These are phyloP conservation scores for Lathyrus oleraceus DNA, from an alignment of 306 rosid species.

Conservation along the genomic window DNA sequence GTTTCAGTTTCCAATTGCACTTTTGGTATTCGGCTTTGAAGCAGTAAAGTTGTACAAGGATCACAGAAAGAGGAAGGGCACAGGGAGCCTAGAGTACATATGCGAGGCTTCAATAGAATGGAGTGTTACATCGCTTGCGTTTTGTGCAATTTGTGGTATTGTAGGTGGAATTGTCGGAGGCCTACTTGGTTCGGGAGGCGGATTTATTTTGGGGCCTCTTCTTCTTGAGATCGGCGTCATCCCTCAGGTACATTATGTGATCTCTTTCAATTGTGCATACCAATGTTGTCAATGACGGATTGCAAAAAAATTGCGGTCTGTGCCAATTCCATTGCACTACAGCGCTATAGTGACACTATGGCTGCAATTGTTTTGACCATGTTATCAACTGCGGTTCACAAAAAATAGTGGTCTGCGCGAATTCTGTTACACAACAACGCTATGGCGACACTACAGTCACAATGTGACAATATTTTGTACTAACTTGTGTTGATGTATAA, in stretches of 20 bases:
- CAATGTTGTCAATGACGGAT: neutral
- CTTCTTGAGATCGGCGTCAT: constrained; percentile 91
- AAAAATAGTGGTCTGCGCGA: neutral
- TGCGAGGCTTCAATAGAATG: constrained; percentile 92
- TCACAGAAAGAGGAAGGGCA: constrained; percentile 57
- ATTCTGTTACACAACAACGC: neutral
- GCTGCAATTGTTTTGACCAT: neutral
- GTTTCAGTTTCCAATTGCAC: constrained; percentile 69
- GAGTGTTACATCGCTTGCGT: constrained; percentile 60
- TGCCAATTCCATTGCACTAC: neutral
- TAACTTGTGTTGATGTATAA: neutral
- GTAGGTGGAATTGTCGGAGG: constrained; percentile 89
- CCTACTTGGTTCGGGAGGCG: constrained; percentile 86
- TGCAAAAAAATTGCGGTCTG: neutral
- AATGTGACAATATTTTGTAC: neutral
- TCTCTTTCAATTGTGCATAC: neutral
- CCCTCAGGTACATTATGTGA: constrained; percentile 56
- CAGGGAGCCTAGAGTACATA: constrained; percentile 58
- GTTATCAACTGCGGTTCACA: neutral
- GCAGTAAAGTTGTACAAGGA: constrained; percentile 67
- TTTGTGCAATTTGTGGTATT: constrained; percentile 78
- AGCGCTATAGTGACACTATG: neutral
- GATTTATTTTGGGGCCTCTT: constrained; percentile 84
- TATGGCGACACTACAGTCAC: neutral
- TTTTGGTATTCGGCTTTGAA: constrained; percentile 74